Evolutionary conservation across 2,329 filamentous ascomycete species (phyloP).

Genomic region (Stagonosporopsis rhizophila): DNA sequence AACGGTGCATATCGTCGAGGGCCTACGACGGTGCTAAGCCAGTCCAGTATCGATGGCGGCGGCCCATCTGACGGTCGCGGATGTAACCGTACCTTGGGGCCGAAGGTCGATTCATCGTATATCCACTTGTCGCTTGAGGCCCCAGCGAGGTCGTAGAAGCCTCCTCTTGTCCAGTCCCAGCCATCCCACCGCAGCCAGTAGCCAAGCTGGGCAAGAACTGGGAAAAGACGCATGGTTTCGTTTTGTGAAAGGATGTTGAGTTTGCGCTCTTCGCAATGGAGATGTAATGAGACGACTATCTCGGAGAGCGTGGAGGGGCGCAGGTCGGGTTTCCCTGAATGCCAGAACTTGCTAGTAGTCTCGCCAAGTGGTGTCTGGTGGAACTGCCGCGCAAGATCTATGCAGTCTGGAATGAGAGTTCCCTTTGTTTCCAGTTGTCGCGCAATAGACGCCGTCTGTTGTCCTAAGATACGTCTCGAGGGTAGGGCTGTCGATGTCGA

Average conservation of each 20-base stretch:
- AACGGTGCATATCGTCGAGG: slow-evolving; percentile 43
- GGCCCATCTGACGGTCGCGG: slow-evolving; percentile 53
- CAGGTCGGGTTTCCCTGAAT: slow-evolving; percentile 47
- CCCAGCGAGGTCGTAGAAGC: slow-evolving; percentile 68
- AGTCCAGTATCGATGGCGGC: slow-evolving; percentile 67
- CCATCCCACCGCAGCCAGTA: slow-evolving; percentile 78
- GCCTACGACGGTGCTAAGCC: slow-evolving; percentile 48
- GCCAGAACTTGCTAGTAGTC: slow-evolving; percentile 58
- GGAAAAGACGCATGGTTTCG: slow-evolving; percentile 64
- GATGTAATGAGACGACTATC: slow-evolving; percentile 77
- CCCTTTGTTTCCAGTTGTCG: slow-evolving; percentile 41
- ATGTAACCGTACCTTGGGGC: slow-evolving; percentile 35
- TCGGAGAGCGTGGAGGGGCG: slow-evolving; percentile 67
- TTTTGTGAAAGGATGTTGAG: slow-evolving; percentile 69
- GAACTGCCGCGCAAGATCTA: slow-evolving; percentile 46
- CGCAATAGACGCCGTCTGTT: slow-evolving; percentile 23
- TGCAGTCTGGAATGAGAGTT: slow-evolving; percentile 34
- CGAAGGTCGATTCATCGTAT: slow-evolving; percentile 61
- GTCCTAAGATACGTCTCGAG: slow-evolving; percentile 27
- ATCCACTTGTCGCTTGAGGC: slow-evolving; percentile 61
- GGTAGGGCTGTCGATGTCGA: slow-evolving; percentile 34
- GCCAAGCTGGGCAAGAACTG: slow-evolving; percentile 79
- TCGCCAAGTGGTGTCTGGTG: slow-evolving; percentile 45
- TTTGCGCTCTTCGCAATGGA: slow-evolving; percentile 89
- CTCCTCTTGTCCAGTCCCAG: slow-evolving; percentile 62